Conservation (phyloP, 805 yeast genomes). For the Sungouiella thailandica region DNA sequence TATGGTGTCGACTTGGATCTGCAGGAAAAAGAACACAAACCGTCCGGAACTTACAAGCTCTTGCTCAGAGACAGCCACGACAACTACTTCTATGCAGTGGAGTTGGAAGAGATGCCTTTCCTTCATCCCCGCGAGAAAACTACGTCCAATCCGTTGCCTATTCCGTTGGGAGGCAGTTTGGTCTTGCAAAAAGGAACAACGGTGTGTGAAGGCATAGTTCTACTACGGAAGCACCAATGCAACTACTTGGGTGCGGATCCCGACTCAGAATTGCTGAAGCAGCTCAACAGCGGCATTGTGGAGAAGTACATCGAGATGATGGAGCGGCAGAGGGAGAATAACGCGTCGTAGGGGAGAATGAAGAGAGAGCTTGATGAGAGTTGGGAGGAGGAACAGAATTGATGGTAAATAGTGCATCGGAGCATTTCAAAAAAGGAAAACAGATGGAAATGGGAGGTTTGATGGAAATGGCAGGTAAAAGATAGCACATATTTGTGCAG, state of each 20-base stretch:
- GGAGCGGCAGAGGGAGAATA: slow-evolving; percentile 15
- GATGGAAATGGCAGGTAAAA: too few relatives aligned
- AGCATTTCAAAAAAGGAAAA: too few relatives aligned
- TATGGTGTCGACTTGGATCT: slow-evolving; percentile 36
- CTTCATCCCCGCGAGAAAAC: slow-evolving; percentile 23
- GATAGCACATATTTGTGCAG: too few relatives aligned
- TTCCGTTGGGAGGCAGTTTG: slow-evolving; percentile 53
- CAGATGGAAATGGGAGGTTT: too few relatives aligned
- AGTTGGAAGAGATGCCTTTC: slow-evolving; percentile 49
- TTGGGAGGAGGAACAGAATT: too few relatives aligned
- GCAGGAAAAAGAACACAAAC: slow-evolving; percentile 12
- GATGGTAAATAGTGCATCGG: too few relatives aligned
- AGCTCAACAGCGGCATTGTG: slow-evolving; percentile 31
- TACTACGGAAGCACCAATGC: slow-evolving; percentile 31
- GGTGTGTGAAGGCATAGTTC: slow-evolving; percentile 43
- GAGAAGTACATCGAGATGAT: slow-evolving; percentile 22
- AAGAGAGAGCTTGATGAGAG: too few relatives aligned
- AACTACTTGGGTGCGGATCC: slow-evolving; percentile 27
- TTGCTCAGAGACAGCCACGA: slow-evolving; percentile 52
- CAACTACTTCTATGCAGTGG: slow-evolving; percentile 53
- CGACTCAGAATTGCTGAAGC: slow-evolving; percentile 19
- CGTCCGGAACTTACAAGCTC: slow-evolving; percentile 41
- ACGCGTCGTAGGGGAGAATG: too few relatives aligned
- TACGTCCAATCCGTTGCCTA: slow-evolving; percentile 29
- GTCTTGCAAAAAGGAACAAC: slow-evolving; percentile 44